phyloP scores from a whole-genome alignment of 2,329 filamentous ascomycete genomes.

The Fusarium sp. region DNA sequence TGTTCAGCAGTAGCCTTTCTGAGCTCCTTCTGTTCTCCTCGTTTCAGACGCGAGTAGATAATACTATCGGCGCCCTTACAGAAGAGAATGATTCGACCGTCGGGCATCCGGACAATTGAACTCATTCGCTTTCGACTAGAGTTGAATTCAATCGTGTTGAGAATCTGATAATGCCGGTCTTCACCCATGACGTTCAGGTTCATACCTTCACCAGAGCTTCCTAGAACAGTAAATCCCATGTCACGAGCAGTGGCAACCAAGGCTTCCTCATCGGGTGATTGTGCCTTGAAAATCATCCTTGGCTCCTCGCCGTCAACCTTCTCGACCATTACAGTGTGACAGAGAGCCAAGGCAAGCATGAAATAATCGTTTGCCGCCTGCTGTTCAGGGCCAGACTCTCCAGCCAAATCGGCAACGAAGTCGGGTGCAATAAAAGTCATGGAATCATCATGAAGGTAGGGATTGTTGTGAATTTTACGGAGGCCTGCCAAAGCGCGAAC shows the following conservation, averaged over 20 bases:
- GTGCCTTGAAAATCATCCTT: conserved; percentile 93
- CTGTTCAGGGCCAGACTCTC: conserved; percentile 82
- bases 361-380: conserved; percentile 85
- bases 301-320: conserved; percentile 90
- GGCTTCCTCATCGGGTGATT: conserved; percentile 96
- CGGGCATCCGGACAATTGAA: conserved; percentile 93
- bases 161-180: conserved; percentile 85
- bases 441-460: conserved; percentile 89
- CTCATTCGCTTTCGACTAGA: conserved; percentile 98
- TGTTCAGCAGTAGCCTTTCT: conserved; percentile 89
- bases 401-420: conserved; percentile 85
- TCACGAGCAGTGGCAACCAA: conserved; percentile 94
- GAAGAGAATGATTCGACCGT: conserved; percentile 88
- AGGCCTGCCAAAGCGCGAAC: conserved; percentile 78
- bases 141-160: conserved; percentile 98
- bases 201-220: conserved; percentile 82
- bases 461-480: conserved; percentile 85
- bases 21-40: conserved; percentile 87
- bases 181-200: conserved; percentile 88
- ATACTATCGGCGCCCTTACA: conserved; percentile 98
- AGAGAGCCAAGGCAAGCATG: conserved; percentile 95
- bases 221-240: conserved; percentile 93
- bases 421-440: conserved; percentile 93
- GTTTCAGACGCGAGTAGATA: conserved; percentile 91
- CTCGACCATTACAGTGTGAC: conserved; percentile 95